A percentile compares a stretch with the other conserved stretches of the same genome.
These are phyloP conservation scores for Lyophyllum semitale DNA, from an alignment of 768 basidiomycete species.

Conservation along the genomic window DNA sequence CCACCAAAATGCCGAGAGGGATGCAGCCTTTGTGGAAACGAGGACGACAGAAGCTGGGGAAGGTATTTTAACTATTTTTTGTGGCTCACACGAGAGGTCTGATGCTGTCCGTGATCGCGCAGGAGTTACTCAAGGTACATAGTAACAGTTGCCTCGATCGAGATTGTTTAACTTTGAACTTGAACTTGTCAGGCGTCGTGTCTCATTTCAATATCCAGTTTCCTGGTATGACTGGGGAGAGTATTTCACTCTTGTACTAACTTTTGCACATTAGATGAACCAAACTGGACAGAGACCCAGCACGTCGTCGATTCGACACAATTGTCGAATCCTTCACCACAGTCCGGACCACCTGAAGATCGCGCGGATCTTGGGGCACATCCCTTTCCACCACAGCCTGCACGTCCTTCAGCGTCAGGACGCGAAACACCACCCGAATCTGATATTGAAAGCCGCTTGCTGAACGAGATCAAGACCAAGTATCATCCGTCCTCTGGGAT, in stretches of 20 bases:
- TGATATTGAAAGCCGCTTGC: neutral
- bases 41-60: neutral
- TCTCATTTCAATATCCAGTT: neutral
- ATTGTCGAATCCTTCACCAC: too few species aligned
- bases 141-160: too few species aligned
- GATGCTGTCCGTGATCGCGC: neutral
- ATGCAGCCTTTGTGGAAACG: neutral
- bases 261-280: neutral
- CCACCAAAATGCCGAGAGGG: neutral
- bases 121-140: neutral
- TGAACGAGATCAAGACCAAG: constrained; percentile 13
- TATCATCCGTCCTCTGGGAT: constrained; percentile 23
- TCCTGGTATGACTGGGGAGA: neutral
- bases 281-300: neutral
- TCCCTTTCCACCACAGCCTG: neutral
- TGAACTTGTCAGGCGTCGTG: neutral
- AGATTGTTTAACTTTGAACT: too few species aligned
- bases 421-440: neutral
- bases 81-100: neutral
- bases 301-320: too few species aligned
- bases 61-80: neutral
- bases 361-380: too few species aligned
- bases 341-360: too few species aligned
- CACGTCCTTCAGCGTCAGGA: neutral
- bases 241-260: neutral